Evolutionary conservation across 495 filamentous ascomycete genomes (phyloP).

Genomic region (Podospora australis): DNA sequence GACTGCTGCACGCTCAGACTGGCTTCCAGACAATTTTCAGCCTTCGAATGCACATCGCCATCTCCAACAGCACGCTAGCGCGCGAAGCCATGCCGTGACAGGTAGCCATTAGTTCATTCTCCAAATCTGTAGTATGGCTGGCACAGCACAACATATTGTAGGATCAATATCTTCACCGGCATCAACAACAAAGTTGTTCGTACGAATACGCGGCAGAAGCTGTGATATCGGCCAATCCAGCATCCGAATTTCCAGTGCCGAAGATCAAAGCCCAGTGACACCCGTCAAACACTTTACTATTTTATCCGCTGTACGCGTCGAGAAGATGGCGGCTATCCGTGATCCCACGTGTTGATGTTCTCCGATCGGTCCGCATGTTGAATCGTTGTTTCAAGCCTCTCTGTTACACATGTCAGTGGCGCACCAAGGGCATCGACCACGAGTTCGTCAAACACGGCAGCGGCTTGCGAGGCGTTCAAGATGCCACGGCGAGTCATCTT

Average conservation of each 20-base stretch:
- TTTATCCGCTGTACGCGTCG: neutral
- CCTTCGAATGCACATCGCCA: neutral
- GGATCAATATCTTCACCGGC: too few species aligned
- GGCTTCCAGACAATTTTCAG: neutral
- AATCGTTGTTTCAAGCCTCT: neutral
- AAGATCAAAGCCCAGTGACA: too few species aligned
- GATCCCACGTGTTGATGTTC: neutral
- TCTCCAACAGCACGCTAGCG: conserved; percentile 3
- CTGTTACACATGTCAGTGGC: neutral
- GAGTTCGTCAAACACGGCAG: neutral
- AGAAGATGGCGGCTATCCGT: too few species aligned
- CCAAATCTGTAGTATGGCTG: neutral
- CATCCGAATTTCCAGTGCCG: neutral
- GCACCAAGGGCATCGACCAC: neutral
- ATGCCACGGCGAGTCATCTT: too few species aligned
- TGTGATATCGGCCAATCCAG: neutral
- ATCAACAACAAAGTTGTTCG: too few species aligned
- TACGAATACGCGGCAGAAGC: too few species aligned
- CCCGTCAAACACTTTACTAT: neutral
- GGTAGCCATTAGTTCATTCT: neutral
- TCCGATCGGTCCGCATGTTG: neutral
- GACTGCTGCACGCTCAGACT: conserved; percentile 4
- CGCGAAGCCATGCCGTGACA: neutral
- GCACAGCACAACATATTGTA: neutral
- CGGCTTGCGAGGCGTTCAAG: neutral